Base-by-base conservation (phyloP, 2,329 filamentous ascomycete species). In the Phoma sp. region DNA sequence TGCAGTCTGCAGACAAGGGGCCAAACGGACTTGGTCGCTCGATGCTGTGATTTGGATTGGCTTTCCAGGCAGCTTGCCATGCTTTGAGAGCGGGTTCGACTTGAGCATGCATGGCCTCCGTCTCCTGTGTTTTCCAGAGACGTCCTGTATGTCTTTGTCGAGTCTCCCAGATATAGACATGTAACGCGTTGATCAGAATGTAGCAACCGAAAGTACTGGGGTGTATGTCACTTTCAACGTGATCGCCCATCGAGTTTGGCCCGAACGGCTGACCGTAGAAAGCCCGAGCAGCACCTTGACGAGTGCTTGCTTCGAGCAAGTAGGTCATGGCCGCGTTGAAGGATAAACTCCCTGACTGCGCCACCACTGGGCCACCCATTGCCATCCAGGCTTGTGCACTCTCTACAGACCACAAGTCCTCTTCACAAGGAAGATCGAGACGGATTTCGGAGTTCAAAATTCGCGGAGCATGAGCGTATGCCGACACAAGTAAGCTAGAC, bases 91-190 rank as follows among this genome's bases (percentile, higher is more conserved):
- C 93, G 9, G 93, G 93, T 73, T 97, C 93, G 53, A 98, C 96
- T 68, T 96, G 92, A 1, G 89, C 86, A 72, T 97, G 93, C 92
- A 98, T 96, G 60, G 92, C 91, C 63, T 98, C 93, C 0, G 91
- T 96, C 75, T 98, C 93, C 61, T 93, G 89, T 30, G 88, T 86
- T 2, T 92, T 96, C 93, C 93, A 97, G 43, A 91, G 82, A 58
- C 91, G 88, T 64, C 90, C 92, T 65, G 93, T 88, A 65, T 97
- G 93, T 47, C 92, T 83, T 75, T 96, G 93, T 23, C 93, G 84
- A 0, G 93, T 97, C 76, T 98, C 93, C 95, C 95, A 98, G 39
- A 98, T 97, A 74, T 96, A 97, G 65, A 97, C 97, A 77, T 98
- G 95, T 23, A 98, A 81, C 3, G 95, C 93, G 70, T 96, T 93